These are phyloP conservation scores for Trypanosoma congolense DNA, from an alignment of 208 protist species.

Conservation along the genomic window DNA sequence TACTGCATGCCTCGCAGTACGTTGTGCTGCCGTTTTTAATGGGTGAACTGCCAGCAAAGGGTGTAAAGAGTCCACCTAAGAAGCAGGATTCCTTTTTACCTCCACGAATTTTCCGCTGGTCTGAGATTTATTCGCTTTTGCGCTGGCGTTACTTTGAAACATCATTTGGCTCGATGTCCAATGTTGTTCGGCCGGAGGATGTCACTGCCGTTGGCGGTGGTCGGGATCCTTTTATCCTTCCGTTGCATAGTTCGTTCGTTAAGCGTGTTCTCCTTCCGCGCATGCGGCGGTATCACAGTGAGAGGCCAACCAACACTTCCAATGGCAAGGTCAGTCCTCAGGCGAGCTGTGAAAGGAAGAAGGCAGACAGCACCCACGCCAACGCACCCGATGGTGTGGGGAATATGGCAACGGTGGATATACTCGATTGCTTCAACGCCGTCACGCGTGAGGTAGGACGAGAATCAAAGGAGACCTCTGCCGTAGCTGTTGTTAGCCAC, in stretches of 20 bases:
- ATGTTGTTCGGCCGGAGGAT: conserved; percentile 15
- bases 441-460: conserved; percentile 5
- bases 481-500: too few relatives aligned
- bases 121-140: conserved; percentile 6
- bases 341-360: neutral
- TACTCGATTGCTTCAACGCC: conserved; percentile 19
- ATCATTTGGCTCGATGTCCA: conserved; percentile 16
- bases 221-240: conserved; percentile 30
- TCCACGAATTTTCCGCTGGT: conserved; percentile 12
- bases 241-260: conserved; percentile 43
- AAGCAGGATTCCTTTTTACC: neutral
- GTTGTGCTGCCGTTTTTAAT: conserved; percentile 20
- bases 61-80: neutral
- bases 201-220: conserved; percentile 13
- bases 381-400: neutral
- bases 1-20: conserved; percentile 12
- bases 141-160: conserved; percentile 23
- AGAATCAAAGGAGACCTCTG: neutral
- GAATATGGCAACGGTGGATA: conserved; percentile 10
- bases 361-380: neutral
- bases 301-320: neutral
- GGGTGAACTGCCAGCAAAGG: neutral
- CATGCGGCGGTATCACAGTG: conserved; percentile 36
- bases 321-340: neutral
- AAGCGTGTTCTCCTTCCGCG: conserved; percentile 37